phyloP scores from a whole-genome alignment of 2,329 filamentous ascomycete species.

The Diaporthe helianthi region DNA sequence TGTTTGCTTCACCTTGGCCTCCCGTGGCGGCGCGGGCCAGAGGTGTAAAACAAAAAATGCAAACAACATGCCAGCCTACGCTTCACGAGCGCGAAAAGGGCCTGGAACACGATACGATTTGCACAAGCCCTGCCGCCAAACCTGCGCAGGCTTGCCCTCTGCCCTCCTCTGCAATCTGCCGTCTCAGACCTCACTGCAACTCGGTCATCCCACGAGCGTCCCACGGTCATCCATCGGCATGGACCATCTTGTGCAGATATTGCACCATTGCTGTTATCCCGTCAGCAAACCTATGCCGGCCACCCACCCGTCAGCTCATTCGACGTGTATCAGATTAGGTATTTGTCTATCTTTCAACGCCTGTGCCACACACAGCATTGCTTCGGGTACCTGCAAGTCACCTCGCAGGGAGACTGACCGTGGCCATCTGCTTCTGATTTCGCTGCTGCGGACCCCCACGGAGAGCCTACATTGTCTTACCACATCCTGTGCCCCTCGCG shows the following conservation, averaged over 20 bases:
- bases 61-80: conserved; percentile 1
- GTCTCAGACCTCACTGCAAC: not conserved
- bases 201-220: conserved; percentile 1
- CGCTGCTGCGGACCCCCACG: conserved; percentile 31
- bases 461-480: conserved; percentile 13
- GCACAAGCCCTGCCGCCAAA: conserved; percentile 1
- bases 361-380: not conserved
- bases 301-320: conserved; percentile 15
- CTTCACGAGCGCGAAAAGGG: not conserved
- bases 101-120: conserved; percentile 2
- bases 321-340: conserved; percentile 20
- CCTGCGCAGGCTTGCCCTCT: not conserved
- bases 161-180: no score
- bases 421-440: not conserved
- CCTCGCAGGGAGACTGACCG: conserved; percentile 8
- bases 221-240: not conserved
- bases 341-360: not conserved
- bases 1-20: conserved; percentile 10
- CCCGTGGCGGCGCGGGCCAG: conserved; percentile 5
- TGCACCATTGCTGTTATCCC: not conserved
- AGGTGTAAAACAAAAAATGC: not conserved
- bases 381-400: conserved; percentile 13
- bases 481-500: conserved; percentile 12
- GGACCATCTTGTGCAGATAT: not conserved
- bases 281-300: conserved; percentile 7